These are phyloP conservation scores for Linaria vulgaris DNA, from an alignment of 257 asterid species.

Conservation along the genomic window DNA sequence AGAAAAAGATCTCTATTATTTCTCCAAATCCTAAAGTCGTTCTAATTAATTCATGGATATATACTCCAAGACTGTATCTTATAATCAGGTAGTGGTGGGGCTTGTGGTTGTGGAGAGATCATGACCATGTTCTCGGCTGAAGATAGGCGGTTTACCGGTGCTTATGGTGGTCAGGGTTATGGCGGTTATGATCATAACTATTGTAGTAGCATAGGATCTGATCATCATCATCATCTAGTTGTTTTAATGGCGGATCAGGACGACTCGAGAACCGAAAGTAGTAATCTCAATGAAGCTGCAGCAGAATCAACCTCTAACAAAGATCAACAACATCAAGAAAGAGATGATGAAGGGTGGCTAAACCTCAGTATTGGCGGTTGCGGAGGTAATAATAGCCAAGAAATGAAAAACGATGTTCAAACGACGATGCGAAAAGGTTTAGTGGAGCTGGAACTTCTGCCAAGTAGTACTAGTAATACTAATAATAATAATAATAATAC, in stretches of 20 bases:
- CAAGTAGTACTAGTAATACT: slow-evolving; percentile 5
- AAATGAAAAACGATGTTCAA: background rate
- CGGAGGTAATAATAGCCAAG: background rate
- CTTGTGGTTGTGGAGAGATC: slow-evolving; percentile 30
- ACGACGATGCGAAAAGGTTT: slow-evolving; percentile 18
- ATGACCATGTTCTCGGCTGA: slow-evolving; percentile 75
- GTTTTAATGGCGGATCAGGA: slow-evolving; percentile 55
- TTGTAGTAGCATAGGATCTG: slow-evolving; percentile 39
- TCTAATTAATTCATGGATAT: slow-evolving; percentile 10
- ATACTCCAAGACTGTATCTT: slow-evolving; percentile 34
- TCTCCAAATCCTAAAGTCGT: background rate
- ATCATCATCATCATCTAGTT: slow-evolving; percentile 50
- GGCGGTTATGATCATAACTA: background rate
- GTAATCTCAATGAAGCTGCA: background rate
- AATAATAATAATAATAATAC: too few relatives aligned
- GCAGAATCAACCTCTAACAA: slow-evolving; percentile 37
- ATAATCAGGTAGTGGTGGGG: slow-evolving; percentile 23
- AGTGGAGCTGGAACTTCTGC: slow-evolving; percentile 70
- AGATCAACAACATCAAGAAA: slow-evolving; percentile 5
- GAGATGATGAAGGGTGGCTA: slow-evolving; percentile 62
- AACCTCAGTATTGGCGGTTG: slow-evolving; percentile 65
- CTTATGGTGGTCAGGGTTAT: slow-evolving; percentile 11
- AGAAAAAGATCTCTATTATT: slow-evolving; percentile 28
- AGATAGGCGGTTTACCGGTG: slow-evolving; percentile 32
- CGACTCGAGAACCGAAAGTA: background rate